Conservation (phyloP, 1,139 yeast genomes). For the Scheffersomyces insectosa region DNA sequence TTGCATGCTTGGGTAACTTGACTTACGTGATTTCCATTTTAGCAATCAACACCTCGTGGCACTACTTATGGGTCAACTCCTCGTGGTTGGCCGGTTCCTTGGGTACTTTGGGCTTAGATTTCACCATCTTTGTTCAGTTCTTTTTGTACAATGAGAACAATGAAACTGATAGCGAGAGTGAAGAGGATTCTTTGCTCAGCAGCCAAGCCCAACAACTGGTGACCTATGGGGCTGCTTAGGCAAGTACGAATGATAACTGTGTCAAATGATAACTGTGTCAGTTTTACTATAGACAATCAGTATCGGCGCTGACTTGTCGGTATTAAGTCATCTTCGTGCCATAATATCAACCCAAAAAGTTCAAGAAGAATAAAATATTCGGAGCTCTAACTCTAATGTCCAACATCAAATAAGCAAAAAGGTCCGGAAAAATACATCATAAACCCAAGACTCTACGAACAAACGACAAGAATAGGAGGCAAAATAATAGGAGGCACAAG, state of each 20-base stretch:
- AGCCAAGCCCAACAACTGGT: neutral
- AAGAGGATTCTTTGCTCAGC: slow-evolving; percentile 7
- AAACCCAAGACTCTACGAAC: too few relatives aligned
- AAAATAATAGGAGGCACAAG: too few relatives aligned
- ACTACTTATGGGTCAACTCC: slow-evolving; percentile 75
- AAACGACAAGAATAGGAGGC: too few relatives aligned
- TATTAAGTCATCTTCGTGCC: too few relatives aligned
- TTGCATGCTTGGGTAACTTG: slow-evolving; percentile 90
- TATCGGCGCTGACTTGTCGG: too few relatives aligned
- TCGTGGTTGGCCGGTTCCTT: slow-evolving; percentile 93
- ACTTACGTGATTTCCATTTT: slow-evolving; percentile 86
- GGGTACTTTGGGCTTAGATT: slow-evolving; percentile 85
- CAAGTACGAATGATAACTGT: neutral
- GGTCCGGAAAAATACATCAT: too few relatives aligned
- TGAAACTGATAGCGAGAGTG: slow-evolving; percentile 5
- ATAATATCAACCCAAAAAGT: too few relatives aligned
- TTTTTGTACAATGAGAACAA: slow-evolving; percentile 63
- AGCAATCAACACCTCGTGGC: slow-evolving; percentile 67
- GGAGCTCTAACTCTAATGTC: too few relatives aligned
- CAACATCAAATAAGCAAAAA: too few relatives aligned
- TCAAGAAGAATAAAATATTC: too few relatives aligned
- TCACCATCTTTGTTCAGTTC: slow-evolving; percentile 82
- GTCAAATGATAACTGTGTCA: neutral
- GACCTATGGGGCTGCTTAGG: neutral
- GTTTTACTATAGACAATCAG: too few relatives aligned